Conservation (phyloP, 352 stramenopile species). For the Globisporangium spiculum region DNA sequence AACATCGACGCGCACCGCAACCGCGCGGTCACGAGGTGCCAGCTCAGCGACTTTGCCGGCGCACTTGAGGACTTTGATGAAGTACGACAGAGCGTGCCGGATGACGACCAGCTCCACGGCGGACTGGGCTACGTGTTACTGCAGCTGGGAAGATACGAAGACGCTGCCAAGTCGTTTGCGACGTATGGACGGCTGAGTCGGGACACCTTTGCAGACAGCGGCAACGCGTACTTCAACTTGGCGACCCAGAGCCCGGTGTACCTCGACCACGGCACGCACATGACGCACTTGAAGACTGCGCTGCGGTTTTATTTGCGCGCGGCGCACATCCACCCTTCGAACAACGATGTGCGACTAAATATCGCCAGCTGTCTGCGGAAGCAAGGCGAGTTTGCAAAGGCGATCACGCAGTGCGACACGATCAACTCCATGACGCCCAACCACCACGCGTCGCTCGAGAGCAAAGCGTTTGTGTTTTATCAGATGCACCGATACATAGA, state of each 20-base stretch:
- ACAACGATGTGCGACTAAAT: conserved; percentile 60
- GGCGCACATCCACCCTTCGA: conserved; percentile 55
- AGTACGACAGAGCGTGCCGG: conserved; percentile 57
- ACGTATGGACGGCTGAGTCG: conserved; percentile 54
- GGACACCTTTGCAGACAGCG: conserved; percentile 70
- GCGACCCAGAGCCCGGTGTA: conserved; percentile 29
- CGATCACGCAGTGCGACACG: conserved; percentile 52
- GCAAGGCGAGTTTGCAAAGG: conserved; percentile 32
- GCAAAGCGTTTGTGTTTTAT: conserved; percentile 59
- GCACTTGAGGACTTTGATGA: conserved; percentile 65
- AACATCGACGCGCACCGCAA: conserved; percentile 64
- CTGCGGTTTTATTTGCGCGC: conserved; percentile 71
- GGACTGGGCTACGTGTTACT: conserved; percentile 63
- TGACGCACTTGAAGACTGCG: conserved; percentile 42
- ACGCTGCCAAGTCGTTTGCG: conserved; percentile 60
- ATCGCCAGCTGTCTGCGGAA: conserved; percentile 65
- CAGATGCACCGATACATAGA: conserved; percentile 39
- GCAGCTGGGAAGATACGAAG: conserved; percentile 65
- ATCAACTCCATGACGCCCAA: conserved; percentile 40
- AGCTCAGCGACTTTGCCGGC: conserved; percentile 47
- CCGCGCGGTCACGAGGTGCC: conserved; percentile 58
- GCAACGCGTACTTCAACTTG: conserved; percentile 77
- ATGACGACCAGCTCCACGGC: conserved; percentile 70
- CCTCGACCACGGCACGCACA: conserved; percentile 39
- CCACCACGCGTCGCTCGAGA: conserved; percentile 52